Evolutionary conservation across 768 basidiomycete genomes (phyloP).

Genomic region (Leccinum truebloodii): DNA sequence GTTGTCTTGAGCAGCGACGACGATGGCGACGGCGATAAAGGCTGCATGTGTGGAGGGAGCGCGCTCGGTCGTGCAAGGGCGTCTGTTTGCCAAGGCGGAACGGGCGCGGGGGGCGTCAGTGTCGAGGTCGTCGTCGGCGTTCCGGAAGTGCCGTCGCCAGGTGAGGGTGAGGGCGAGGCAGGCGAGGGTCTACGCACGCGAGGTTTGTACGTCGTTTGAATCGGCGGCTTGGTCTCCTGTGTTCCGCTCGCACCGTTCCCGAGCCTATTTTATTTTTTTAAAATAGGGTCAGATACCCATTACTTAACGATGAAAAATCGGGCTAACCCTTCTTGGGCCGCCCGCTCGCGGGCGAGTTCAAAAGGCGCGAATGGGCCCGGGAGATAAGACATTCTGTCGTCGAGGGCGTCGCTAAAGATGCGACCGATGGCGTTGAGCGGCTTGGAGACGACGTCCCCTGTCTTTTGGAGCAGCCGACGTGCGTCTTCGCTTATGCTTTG

Average conservation of each 20-base stretch:
- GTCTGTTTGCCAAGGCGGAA: not conserved
- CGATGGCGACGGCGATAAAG: not conserved
- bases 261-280: conserved; percentile 1
- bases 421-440: conserved; percentile 87
- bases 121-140: not conserved
- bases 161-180: conserved; percentile 23
- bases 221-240: conserved; percentile 33
- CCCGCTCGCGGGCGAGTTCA: conserved; percentile 57
- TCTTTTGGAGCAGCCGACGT: conserved; percentile 80
- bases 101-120: conserved; percentile 12
- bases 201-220: conserved; percentile 74
- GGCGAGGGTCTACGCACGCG: conserved; percentile 62
- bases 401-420: conserved; percentile 84
- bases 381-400: conserved; percentile 63
- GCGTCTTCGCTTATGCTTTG: conserved; percentile 62
- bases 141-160: conserved; percentile 42
- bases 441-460: conserved; percentile 87
- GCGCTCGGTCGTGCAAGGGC: conserved; percentile 12
- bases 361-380: conserved; percentile 72
- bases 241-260: conserved; percentile 42
- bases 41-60: conserved; percentile 32
- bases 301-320: not conserved
- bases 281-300: not conserved
- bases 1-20: conserved; percentile 13
- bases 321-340: conserved; percentile 39